Conservation (phyloP, 1,284 basidiomycete genomes). For the Caloboletus inedulis region DNA sequence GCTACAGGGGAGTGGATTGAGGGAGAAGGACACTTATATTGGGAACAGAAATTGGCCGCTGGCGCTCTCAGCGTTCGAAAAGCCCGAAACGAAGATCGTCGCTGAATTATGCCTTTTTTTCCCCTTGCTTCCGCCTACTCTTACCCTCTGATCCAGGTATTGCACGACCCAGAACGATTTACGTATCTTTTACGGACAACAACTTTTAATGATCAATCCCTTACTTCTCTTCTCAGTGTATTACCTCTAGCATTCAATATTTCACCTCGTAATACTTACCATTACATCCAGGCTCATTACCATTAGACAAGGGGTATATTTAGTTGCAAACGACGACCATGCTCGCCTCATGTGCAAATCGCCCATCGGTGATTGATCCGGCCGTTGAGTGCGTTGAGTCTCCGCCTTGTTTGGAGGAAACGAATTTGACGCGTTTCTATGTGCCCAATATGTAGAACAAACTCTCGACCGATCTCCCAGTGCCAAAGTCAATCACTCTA, state of each 20-base stretch:
- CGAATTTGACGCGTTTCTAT: constrained; percentile 27
- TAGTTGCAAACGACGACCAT: constrained; percentile 16
- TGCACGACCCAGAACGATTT: constrained; percentile 24
- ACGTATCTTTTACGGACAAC: constrained; percentile 27
- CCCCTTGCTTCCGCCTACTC: background rate
- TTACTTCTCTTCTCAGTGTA: constrained; percentile 18
- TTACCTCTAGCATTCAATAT: constrained; percentile 24
- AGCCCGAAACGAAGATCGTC: constrained; percentile 34
- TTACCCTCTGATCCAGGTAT: constrained; percentile 13
- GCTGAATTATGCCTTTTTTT: constrained; percentile 14
- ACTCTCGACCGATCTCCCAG: constrained; percentile 15
- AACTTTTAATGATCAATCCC: constrained; percentile 21
- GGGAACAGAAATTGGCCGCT: constrained; percentile 56
- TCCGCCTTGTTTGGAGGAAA: constrained; percentile 12
- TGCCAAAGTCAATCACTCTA: constrained; percentile 28
- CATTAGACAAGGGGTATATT: constrained; percentile 22
- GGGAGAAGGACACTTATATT: constrained; percentile 56
- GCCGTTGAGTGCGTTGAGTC: constrained; percentile 4
- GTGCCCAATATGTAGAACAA: constrained; percentile 1
- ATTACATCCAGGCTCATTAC: constrained; percentile 23
- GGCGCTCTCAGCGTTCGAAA: constrained; percentile 39
- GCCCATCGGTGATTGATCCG: constrained; percentile 22
- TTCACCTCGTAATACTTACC: constrained; percentile 27
- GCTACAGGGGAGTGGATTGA: constrained; percentile 59
- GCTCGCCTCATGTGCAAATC: constrained; percentile 11